Conservation (phyloP, 345 rosid genomes). For the Cardamine chenopodiifolia region DNA sequence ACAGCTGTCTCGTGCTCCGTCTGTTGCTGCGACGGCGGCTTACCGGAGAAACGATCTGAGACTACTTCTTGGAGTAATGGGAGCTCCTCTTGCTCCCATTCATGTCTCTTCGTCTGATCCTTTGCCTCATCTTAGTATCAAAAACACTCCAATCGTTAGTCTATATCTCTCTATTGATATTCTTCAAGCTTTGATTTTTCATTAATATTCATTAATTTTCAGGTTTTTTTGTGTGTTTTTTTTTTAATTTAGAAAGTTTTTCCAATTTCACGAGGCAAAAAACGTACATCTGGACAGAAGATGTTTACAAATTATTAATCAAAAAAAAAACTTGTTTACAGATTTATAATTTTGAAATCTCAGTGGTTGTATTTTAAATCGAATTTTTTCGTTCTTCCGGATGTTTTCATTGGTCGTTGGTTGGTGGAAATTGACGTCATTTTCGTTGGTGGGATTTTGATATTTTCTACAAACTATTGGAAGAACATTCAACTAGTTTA, state of each 20-base stretch:
- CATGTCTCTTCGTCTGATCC: conserved; percentile 71
- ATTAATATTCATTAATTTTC: not conserved
- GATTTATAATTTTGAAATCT: not conserved
- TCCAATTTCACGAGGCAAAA: not conserved
- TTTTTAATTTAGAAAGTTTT: not conserved
- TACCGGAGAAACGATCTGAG: conserved; percentile 74
- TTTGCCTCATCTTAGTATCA: conserved; percentile 82
- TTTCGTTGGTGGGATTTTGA: conserved; percentile 34
- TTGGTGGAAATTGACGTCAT: conserved; percentile 40
- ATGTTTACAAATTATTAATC: not conserved
- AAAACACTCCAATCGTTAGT: conserved; percentile 88
- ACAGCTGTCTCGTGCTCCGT: conserved; percentile 66
- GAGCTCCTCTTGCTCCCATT: conserved; percentile 90
- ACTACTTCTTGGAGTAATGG: conserved; percentile 81
- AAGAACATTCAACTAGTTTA: conserved; percentile 13
- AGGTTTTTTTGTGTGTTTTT: too few relatives aligned
- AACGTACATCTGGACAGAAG: conserved; percentile 1
- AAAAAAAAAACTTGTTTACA: not conserved
- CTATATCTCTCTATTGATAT: not conserved
- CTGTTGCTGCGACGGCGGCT: conserved; percentile 49
- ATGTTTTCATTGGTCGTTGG: conserved; percentile 40
- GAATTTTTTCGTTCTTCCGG: not conserved
- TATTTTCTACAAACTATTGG: conserved; percentile 7
- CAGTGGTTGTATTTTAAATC: conserved; percentile 7
- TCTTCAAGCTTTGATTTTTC: conserved; percentile 6